Evolutionary conservation across 345 rosid genomes (phyloP), one percentile per base, ranked within the genome.

Genomic region (Boechera stricta): DNA sequence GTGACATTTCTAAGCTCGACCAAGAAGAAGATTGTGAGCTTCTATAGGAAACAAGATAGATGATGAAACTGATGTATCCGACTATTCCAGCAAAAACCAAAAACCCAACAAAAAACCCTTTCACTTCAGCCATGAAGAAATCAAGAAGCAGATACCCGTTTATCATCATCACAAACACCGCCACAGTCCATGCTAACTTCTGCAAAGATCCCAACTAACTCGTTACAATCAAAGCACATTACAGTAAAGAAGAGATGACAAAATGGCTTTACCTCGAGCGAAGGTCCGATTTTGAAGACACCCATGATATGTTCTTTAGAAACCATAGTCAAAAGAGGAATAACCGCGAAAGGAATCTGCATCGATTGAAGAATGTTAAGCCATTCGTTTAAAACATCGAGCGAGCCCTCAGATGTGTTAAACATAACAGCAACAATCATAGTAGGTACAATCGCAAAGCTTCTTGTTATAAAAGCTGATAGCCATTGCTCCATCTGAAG

Each of bases 281-380:
- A 32, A 71, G 92, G 91, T 35, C 93, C 89, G 61, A 94, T 87
- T 67, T 71, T 92, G 82, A 91, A 94, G 73, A 75, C 72, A 48
- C 98, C 98, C 97, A 94, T 89, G 77, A 91, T 79, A 77, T 86
- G 91, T 81, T 90, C 93, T 79, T 85, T 89, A 64, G 97, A 81
- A 38, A 83, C 98, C 88, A 94, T 77, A 35, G 96, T 92, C 69
- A 94, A 89, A 70, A 94, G 97, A 56, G 98, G 98, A 67, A 92
- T 86, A 24, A 94, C 87, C 0, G 97, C 98, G 61, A 94, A 94
- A 64, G 97, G 98, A 55, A 94, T 94, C 82, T 94, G 98, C 81
- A 94, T 82, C 10, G 97, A 94, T 79, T 90, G 97, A 80, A 94
- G 93, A 63, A 94, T 91, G 77, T 94, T 94, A 49, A 92, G 87